A percentile compares a stretch with the other conserved stretches of the same genome.
Conservation (phyloP, 139 green algal genomes). For the Haematococcus lacustris region DNA sequence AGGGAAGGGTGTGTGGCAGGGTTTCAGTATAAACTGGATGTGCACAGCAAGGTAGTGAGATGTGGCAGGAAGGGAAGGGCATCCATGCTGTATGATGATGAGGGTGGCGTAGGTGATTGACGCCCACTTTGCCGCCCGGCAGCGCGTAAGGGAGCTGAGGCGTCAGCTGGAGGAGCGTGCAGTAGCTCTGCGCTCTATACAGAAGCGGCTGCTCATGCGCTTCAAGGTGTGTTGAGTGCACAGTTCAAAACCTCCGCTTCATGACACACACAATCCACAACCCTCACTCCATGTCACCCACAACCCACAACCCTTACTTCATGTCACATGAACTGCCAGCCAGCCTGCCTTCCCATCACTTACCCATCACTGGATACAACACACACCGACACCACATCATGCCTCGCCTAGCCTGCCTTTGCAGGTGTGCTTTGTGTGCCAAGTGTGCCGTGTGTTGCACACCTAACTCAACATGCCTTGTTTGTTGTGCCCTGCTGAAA, state of each 20-base stretch:
- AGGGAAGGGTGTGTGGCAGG: not conserved
- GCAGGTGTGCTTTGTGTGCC: too few relatives aligned
- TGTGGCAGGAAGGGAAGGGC: too few relatives aligned
- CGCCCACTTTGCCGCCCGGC: slow-evolving; percentile 37
- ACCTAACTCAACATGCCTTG: too few relatives aligned
- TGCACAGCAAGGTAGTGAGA: too few relatives aligned
- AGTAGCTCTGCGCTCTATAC: slow-evolving; percentile 42
- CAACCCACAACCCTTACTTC: too few relatives aligned
- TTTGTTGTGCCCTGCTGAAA: too few relatives aligned
- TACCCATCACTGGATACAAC: not conserved
- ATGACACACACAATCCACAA: too few relatives aligned
- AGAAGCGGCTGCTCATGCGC: slow-evolving; percentile 64
- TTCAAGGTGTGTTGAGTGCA: slow-evolving; percentile 38
- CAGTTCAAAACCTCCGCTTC: not conserved
- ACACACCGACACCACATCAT: not conserved
- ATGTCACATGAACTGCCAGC: not conserved
- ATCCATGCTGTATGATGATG: too few relatives aligned
- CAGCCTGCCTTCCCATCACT: not conserved
- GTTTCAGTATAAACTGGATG: not conserved
- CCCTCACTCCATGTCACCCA: too few relatives aligned
- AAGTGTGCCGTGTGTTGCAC: too few relatives aligned
- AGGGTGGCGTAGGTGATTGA: slow-evolving; percentile 41
- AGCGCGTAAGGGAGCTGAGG: slow-evolving; percentile 6
- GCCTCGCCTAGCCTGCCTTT: not conserved
- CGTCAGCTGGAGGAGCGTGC: slow-evolving; percentile 34